phyloP scores from a whole-genome alignment of 2,329 filamentous ascomycete species.

The Colletotrichum costaricense region DNA sequence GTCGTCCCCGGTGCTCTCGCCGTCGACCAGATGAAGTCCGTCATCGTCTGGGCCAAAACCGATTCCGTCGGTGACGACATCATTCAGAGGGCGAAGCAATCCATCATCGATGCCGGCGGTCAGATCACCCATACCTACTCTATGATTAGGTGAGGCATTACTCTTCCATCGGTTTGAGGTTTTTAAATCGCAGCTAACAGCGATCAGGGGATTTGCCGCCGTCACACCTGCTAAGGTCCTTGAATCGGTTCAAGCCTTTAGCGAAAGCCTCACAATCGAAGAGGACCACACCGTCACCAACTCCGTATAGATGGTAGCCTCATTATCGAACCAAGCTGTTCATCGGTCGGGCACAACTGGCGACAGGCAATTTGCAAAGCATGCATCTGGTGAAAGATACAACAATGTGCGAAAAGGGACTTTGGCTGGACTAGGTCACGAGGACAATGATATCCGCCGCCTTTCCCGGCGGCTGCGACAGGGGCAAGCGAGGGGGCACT shows the following conservation, averaged over 20 bases:
- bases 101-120: slow-evolving; percentile 77
- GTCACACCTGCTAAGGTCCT: slow-evolving; percentile 77
- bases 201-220: slow-evolving; percentile 78
- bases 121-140: slow-evolving; percentile 83
- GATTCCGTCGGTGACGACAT: slow-evolving; percentile 73
- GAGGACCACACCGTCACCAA: slow-evolving; percentile 76
- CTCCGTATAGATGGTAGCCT: background rate
- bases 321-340: background rate
- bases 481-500: slow-evolving; percentile 31
- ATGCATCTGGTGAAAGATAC: slow-evolving; percentile 14
- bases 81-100: slow-evolving; percentile 77
- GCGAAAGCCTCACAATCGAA: slow-evolving; percentile 70
- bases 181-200: slow-evolving; percentile 41
- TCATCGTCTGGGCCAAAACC: slow-evolving; percentile 83
- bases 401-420: slow-evolving; percentile 14
- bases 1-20: slow-evolving; percentile 69
- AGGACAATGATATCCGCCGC: slow-evolving; percentile 33
- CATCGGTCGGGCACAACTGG: background rate
- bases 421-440: slow-evolving; percentile 35
- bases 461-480: slow-evolving; percentile 21
- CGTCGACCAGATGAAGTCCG: slow-evolving; percentile 75
- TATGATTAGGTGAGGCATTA: slow-evolving; percentile 70
- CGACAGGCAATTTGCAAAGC: slow-evolving; percentile 5
- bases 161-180: too few relatives aligned
- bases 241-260: slow-evolving; percentile 71